These are phyloP conservation scores for Taiwanofungus camphoratus DNA, from an alignment of 1,284 basidiomycete species.

Conservation along the genomic window DNA sequence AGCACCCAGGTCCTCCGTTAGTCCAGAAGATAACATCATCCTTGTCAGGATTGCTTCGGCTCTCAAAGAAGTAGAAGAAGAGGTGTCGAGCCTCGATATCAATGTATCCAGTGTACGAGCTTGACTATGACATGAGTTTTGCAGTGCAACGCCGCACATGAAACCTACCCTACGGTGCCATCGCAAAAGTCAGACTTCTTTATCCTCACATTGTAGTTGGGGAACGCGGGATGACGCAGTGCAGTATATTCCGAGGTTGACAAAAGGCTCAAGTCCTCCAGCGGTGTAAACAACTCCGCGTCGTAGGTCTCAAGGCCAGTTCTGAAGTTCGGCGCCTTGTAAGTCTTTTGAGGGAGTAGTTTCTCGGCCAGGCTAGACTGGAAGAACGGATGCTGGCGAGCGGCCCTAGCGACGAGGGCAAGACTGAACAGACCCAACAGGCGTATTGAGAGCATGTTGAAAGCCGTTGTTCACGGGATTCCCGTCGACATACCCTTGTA, in stretches of 20 bases:
- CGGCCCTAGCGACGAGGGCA: background rate
- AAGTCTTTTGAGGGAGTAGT: too few species aligned
- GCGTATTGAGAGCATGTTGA: conserved; percentile 5
- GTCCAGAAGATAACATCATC: conserved; percentile 69
- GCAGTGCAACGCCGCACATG: conserved; percentile 22
- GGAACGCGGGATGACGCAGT: conserved; percentile 47
- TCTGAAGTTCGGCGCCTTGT: too few species aligned
- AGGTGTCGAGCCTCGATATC: conserved; percentile 66
- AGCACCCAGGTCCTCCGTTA: conserved; percentile 51
- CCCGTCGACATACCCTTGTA: background rate
- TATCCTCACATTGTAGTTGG: conserved; percentile 47
- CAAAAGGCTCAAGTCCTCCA: conserved; percentile 36
- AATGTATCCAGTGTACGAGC: conserved; percentile 47
- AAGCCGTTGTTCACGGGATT: too few species aligned
- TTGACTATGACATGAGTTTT: background rate
- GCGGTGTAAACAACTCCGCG: conserved; percentile 34
- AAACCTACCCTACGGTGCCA: conserved; percentile 18
- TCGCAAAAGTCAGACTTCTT: conserved; percentile 32
- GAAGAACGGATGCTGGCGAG: conserved; percentile 5
- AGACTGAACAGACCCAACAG: conserved; percentile 1
- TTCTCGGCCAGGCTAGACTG: too few species aligned
- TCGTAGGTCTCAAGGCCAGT: conserved; percentile 22
- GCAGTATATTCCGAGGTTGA: conserved; percentile 38
- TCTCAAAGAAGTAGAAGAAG: conserved; percentile 82
- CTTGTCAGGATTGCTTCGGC: conserved; percentile 55